Evolutionary conservation across 495 filamentous ascomycete species (phyloP), one percentile per base, ranked within the genome.

Genomic region (Podospora sp.): DNA sequence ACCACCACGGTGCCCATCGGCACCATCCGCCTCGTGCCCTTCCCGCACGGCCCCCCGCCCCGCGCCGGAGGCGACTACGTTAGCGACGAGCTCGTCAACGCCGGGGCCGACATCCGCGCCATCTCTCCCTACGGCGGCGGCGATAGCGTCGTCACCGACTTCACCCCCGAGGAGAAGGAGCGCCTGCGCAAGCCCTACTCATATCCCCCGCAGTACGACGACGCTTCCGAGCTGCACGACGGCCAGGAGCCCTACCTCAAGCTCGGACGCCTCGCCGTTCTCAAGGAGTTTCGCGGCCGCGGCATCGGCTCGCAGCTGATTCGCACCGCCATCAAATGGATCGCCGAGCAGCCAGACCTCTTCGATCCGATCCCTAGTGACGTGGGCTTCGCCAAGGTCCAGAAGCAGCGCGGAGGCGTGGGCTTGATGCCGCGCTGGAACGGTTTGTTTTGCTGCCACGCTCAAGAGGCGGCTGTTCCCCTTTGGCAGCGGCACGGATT

Each of bases 1-100:
- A 82, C 80, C 0, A 46, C 58, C 36, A 62, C 65, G 50, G 65
- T 81, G 0, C 89, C 92, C 5, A 87, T 93, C 46, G 93, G 86
- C 7, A 90, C 89, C 0, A 83, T 97, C 56, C 85, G 94, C 1
- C 80, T 97, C 0, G 88, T 96, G 0, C 94, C 93, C 0, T 90
- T 92, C 11, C 90, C 90, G 12, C 88, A 93, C 66, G 71, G 79
- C 11, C 85, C 86, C 3, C 88, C 92, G 64, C 85, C 84, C 16
- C 74, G 74, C 63, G 63, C 79, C 51, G 80, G 81, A 20, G 77
- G 80, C 46, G 60, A 71, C 68, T 84, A 83, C 68, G 65, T 77
- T 3, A 70, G 75, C 27, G 74, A 75, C 25, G 69, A 70, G 53
- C 66, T 84, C 22, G 65, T 70, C 59, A 68, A 67, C 63, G 57